phyloP scores from a whole-genome alignment of 192 early-diverging fungal genomes.

The Podila epigama region DNA sequence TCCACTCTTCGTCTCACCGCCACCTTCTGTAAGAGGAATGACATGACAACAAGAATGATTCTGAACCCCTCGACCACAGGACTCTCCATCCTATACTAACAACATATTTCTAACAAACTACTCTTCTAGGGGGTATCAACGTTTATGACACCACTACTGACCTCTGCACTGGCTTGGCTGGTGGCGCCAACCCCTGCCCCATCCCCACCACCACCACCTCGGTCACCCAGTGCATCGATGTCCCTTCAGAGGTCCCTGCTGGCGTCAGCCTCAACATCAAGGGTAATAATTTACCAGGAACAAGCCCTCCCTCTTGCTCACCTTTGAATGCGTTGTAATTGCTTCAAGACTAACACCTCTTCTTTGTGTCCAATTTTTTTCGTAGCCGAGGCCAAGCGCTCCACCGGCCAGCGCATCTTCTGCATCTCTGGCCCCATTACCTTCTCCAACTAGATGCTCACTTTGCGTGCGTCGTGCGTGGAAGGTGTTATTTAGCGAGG shows the following conservation, averaged over 20 bases:
- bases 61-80: too few relatives aligned
- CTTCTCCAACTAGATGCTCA: slow-evolving; percentile 25
- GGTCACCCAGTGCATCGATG: slow-evolving; percentile 35
- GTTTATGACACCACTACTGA: slow-evolving; percentile 34
- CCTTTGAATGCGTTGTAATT: background rate
- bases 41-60: too few relatives aligned
- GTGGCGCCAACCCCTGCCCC: slow-evolving; percentile 42
- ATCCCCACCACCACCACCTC: slow-evolving; percentile 15
- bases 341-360: background rate
- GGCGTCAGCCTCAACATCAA: slow-evolving; percentile 27
- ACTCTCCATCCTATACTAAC: background rate
- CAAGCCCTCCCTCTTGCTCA: background rate
- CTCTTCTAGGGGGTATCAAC: slow-evolving; percentile 27
- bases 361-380: background rate
- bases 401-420: slow-evolving; percentile 17
- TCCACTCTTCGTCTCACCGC: slow-evolving; percentile 14
- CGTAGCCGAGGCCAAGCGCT: slow-evolving; percentile 16
- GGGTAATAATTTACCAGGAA: background rate
- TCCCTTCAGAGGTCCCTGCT: slow-evolving; percentile 42
- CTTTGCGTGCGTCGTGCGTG: background rate
- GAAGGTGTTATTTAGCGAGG: too few relatives aligned
- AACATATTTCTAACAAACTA: background rate
- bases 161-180: slow-evolving; percentile 28
- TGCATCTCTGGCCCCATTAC: slow-evolving; percentile 43
- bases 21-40: slow-evolving; percentile 28